Conservation (phyloP, 768 basidiomycete species). For the Collybia sp. region DNA sequence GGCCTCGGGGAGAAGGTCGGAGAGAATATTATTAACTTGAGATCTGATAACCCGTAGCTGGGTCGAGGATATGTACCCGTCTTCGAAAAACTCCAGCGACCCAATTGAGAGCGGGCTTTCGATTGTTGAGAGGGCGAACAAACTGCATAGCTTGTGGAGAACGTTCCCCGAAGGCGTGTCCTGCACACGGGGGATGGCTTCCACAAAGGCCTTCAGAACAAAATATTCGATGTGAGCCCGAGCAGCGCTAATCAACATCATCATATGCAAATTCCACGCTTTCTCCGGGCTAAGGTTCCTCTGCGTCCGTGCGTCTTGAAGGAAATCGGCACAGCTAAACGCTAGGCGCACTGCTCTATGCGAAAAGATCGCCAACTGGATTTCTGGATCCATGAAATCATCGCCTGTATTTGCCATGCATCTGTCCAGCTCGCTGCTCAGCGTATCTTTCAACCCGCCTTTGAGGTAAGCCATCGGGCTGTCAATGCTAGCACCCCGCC, state of each 20-base stretch:
- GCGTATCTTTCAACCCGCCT: not conserved
- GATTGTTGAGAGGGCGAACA: slow-evolving; percentile 18
- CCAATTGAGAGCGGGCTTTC: slow-evolving; percentile 15
- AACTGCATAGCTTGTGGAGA: slow-evolving; percentile 12
- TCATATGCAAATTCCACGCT: slow-evolving; percentile 22
- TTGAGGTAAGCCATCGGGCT: slow-evolving; percentile 8
- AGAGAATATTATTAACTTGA: slow-evolving; percentile 7
- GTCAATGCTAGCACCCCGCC: not conserved
- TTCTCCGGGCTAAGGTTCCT: slow-evolving; percentile 7
- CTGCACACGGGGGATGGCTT: slow-evolving; percentile 5
- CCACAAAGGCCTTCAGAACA: slow-evolving; percentile 14
- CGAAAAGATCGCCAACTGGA: slow-evolving; percentile 13
- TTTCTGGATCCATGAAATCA: slow-evolving; percentile 1
- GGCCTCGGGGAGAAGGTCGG: slow-evolving; percentile 14
- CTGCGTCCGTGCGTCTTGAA: slow-evolving; percentile 5
- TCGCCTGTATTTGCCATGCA: not conserved
- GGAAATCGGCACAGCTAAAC: slow-evolving; percentile 9
- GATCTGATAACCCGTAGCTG: slow-evolving; percentile 11
- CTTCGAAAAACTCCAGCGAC: slow-evolving; percentile 16
- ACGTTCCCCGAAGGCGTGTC: slow-evolving; percentile 5
- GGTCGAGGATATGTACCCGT: slow-evolving; percentile 11
- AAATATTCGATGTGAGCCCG: slow-evolving; percentile 19
- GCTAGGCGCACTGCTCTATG: slow-evolving; percentile 16
- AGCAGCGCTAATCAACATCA: slow-evolving; percentile 15
- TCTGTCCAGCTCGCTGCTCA: slow-evolving; percentile 16